These are phyloP conservation scores for Ophiostoma tasmaniense DNA, from an alignment of 2,329 filamentous ascomycete species.

Conservation along the genomic window DNA sequence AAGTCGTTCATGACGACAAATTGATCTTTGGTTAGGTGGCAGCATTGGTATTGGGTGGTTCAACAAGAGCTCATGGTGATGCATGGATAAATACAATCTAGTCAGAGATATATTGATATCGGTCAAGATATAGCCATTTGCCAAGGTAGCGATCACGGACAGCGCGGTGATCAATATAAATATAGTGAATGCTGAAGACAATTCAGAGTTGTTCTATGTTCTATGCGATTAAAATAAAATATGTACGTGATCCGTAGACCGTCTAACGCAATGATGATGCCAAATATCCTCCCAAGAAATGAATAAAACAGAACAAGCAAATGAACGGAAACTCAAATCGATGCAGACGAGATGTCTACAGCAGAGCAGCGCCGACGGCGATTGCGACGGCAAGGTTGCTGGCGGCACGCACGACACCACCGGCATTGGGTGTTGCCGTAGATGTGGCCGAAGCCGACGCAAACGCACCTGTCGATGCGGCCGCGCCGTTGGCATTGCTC, in stretches of 20 bases:
- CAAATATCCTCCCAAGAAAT: not conserved
- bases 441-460: not conserved
- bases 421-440: conserved; percentile 1
- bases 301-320: not conserved
- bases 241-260: not conserved
- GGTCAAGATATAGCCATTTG: not conserved
- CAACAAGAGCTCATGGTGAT: not conserved
- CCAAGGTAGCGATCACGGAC: not conserved
- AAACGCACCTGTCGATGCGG: not conserved
- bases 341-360: not conserved
- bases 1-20: not conserved
- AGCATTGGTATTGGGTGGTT: not conserved
- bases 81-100: not conserved
- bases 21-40: not conserved
- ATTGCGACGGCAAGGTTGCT: conserved; percentile 2
- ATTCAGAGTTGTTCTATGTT: not conserved
- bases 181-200: not conserved
- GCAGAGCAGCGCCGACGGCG: conserved; percentile 9
- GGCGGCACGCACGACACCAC: not conserved
- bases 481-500: not conserved
- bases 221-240: conserved; percentile 1
- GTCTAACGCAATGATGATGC: not conserved
- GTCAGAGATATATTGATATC: not conserved
- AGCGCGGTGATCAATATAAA: not conserved
- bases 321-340: not conserved